phyloP scores from a whole-genome alignment of 805 yeast species.

The Yarrowia divulgata region DNA sequence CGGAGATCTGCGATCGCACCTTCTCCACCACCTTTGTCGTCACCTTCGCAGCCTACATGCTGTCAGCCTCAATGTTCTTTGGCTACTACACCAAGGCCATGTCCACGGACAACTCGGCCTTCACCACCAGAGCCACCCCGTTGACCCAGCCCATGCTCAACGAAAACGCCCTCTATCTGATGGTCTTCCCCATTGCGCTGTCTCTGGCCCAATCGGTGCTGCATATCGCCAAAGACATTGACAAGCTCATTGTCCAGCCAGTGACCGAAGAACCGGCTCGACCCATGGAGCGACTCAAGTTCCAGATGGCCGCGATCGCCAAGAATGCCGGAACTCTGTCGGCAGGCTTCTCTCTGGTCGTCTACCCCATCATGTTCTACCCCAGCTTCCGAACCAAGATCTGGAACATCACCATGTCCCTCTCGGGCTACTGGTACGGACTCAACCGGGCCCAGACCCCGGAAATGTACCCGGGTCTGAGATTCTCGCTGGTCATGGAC shows the following conservation, averaged over 20 bases:
- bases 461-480: conserved; percentile 42
- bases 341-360: conserved; percentile 38
- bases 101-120: conserved; percentile 22
- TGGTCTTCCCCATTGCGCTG: conserved; percentile 32
- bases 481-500: conserved; percentile 40
- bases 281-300: conserved; percentile 18
- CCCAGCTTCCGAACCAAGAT: conserved; percentile 40
- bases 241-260: conserved; percentile 25
- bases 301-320: background rate
- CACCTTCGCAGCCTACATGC: conserved; percentile 12
- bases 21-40: conserved; percentile 27
- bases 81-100: conserved; percentile 27
- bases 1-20: conserved; percentile 31
- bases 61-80: conserved; percentile 27
- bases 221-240: conserved; percentile 26
- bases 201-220: conserved; percentile 15
- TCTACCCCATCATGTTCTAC: conserved; percentile 42
- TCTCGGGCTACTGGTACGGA: conserved; percentile 40
- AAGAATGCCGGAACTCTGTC: background rate
- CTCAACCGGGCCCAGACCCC: conserved; percentile 42
- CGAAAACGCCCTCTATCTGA: conserved; percentile 14
- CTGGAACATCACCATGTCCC: conserved; percentile 41
- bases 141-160: conserved; percentile 38
- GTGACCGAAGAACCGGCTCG: conserved; percentile 19
- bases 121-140: conserved; percentile 5